Evolutionary conservation across 1,284 basidiomycete species (phyloP), one percentile per base, ranked within the genome.

Genomic region (Ceratobasidium theobromae): DNA sequence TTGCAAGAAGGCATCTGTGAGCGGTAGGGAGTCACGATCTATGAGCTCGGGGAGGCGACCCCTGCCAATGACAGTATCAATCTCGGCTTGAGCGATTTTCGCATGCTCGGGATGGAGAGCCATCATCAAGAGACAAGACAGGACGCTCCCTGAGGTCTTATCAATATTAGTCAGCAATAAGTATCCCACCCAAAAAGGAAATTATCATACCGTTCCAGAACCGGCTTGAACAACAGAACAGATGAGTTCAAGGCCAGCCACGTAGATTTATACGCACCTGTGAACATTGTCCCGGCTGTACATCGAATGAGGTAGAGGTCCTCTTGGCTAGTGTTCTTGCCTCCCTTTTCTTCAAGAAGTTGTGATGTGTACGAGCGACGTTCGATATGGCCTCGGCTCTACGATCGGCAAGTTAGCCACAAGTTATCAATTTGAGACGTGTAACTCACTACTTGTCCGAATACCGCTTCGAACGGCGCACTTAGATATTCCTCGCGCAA

Each of bases 1-100:
- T 43, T 71, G 69, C 25, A 70, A 28, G 28, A 72, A 65, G 16
- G 68, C 67, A 8, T 65, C 53, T 23, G 71, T 32, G 54, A 70
- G 71, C 9, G 68, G 67, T 2, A 72, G 49, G 3, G 49, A n/a
- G 9, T 38, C 16, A 5, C 65, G 53, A 51, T 72, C 70, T 25
- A 69, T 65, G 23, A 33, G 41, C 21, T 40, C 52, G 30, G 53
- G 65, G 38, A 53, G 35, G 64, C 67, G 38, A 25, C 60, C 23
- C 35, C 25, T 18, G 45, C 69, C 57, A 27, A 60, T 48, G 5
- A 70, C 58, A 38, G 32, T 30, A 33, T 69, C 52, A 35, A 71
- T 67, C 48, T 71, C 70, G 12, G 53, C 65, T 28, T 70, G 67
- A 3, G 68, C 69, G 21, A 65, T 67, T 23, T 40, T 6, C 32